These are phyloP conservation scores for Backusella westeae DNA, from an alignment of 192 early-diverging fungal genomes.

Conservation along the genomic window DNA sequence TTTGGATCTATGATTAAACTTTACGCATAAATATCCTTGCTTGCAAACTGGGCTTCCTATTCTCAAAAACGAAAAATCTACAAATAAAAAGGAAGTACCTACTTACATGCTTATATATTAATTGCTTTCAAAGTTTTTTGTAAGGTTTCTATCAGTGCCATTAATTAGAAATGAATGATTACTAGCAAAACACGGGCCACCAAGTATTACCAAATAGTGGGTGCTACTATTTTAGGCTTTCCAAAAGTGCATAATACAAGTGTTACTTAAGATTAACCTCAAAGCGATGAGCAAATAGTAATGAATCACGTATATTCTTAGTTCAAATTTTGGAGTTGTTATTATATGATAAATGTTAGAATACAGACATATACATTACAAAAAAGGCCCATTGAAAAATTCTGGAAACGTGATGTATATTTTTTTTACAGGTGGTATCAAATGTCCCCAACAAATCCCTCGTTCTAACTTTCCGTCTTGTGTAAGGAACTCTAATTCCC, in stretches of 20 bases:
- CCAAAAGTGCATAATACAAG: neutral
- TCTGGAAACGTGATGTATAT: neutral
- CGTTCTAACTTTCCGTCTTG: neutral
- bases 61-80: neutral
- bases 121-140: neutral
- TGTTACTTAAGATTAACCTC: neutral
- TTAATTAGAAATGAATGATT: neutral
- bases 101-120: neutral
- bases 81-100: neutral
- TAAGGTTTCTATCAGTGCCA: neutral
- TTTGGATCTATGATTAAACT: neutral
- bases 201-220: conserved; percentile 4
- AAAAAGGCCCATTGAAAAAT: neutral
- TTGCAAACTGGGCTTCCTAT: neutral
- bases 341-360: neutral
- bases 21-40: neutral
- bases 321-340: neutral
- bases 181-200: neutral
- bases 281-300: neutral
- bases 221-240: neutral
- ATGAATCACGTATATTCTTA: neutral
- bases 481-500: neutral
- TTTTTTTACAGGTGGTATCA: neutral
- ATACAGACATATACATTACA: neutral
- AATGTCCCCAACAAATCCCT: neutral